Percentiles rank a stretch among this genome's conserved stretches.
Conservation (phyloP, 164 flowering plant genomes). For the Piper betle region DNA sequence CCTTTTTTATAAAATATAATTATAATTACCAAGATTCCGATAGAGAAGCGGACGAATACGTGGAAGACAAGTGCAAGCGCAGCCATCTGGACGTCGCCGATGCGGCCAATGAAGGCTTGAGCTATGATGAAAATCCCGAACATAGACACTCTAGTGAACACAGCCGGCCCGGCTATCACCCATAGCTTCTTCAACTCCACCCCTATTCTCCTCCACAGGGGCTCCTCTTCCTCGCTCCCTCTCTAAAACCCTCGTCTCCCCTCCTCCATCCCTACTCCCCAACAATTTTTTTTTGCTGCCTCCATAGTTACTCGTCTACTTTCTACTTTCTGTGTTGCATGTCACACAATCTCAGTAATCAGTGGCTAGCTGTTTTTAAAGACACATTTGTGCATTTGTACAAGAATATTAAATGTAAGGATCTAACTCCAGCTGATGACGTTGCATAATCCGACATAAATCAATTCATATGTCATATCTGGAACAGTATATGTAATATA, state of each 20-base stretch:
- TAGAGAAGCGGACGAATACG: constrained; percentile 33
- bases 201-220: constrained; percentile 17
- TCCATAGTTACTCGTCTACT: not conserved
- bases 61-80: constrained; percentile 38
- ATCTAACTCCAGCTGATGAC: too few relatives aligned
- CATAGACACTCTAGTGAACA: constrained; percentile 36
- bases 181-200: constrained; percentile 37
- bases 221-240: constrained; percentile 3
- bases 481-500: too few relatives aligned
- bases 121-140: constrained; percentile 29
- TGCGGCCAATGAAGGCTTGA: constrained; percentile 50
- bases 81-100: constrained; percentile 36
- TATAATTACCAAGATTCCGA: constrained; percentile 31
- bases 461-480: too few relatives aligned
- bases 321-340: too few relatives aligned
- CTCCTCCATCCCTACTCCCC: not conserved
- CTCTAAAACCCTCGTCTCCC: not conserved
- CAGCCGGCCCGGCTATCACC: constrained; percentile 48
- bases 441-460: too few relatives aligned
- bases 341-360: too few relatives aligned
- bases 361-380: too few relatives aligned
- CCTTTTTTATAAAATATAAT: too few relatives aligned
- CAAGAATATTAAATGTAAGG: too few relatives aligned
- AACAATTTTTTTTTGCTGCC: constrained; percentile 8
- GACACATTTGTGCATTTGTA: too few relatives aligned